Base-by-base conservation (phyloP, 140 eudicot species). In the Flaveria floridana region DNA sequence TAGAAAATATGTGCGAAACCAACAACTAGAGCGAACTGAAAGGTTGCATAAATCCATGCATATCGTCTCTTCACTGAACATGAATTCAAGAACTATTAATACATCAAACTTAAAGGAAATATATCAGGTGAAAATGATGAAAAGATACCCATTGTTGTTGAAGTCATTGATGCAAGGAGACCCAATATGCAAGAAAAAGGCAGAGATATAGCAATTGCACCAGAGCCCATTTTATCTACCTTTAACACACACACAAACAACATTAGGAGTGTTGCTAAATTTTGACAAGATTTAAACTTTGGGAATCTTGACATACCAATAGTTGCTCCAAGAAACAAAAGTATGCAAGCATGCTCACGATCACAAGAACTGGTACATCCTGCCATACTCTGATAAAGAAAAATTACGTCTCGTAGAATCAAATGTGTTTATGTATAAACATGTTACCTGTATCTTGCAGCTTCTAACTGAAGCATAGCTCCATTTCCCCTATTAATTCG, bases 101-200 rank as follows among this genome's bases (percentile, higher is more conserved):
- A 9, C 9, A 65, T 47, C 3, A 70, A 34, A 26, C 12, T 47
- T 2, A 70, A 34, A 26, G 13, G 25, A 2, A 16, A 65, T 3
- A 57, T 65, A 68, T 28, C 58, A 14, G 56, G 73, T 11, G 71
- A 58, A 56, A 74, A 21, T 14, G 70, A 28, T 7, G 25, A 46
- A 57, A 65, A 65, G n/a, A 34, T 88, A 95, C 99, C 99, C 97
- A 95, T 95, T 25, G 99, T 91, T 70, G 99, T 90, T 14, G 99
- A 88, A 64, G 97, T 91, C 99, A 95, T 95, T 64, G 97, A 91
- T 70, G 97, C 96, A 58, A 95, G 89, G 79, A 95, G 97, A 81
- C 99, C 99, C 85, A 91, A 70, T 64, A 95, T 95, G 87, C 96
- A 91, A 21, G 97, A 91, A 87, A 88, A 95, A 28, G 99, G 99